Conservation (phyloP, 257 asterid species). For the Solanum bulbocastanum region DNA sequence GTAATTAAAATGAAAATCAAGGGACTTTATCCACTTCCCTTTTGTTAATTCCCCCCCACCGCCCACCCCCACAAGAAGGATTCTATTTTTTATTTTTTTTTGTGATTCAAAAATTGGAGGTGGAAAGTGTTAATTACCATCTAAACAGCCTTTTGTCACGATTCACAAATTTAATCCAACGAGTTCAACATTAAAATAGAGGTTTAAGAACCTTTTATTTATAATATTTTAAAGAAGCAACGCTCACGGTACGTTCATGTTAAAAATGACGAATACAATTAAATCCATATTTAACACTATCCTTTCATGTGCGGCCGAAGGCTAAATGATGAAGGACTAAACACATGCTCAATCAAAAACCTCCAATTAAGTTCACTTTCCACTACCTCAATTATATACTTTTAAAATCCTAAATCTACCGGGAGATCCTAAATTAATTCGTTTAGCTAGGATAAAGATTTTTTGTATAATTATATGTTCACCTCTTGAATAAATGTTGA, state of each 20-base stretch:
- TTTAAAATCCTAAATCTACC: too few species aligned
- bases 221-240: not conserved
- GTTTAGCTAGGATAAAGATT: too few species aligned
- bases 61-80: too few species aligned
- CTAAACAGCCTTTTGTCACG: not conserved
- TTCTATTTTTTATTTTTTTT: too few species aligned
- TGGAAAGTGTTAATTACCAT: not conserved
- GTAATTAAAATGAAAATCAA: not conserved
- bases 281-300: not conserved
- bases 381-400: too few species aligned
- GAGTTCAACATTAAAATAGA: not conserved
- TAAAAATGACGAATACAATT: not conserved
- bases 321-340: not conserved
- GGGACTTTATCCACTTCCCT: not conserved
- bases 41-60: too few species aligned
- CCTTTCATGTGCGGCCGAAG: not conserved
- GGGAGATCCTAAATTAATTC: too few species aligned
- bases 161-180: not conserved
- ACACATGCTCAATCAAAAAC: not conserved
- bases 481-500: not conserved
- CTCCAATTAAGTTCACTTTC: not conserved
- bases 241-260: not conserved
- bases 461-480: not conserved
- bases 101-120: too few species aligned
- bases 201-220: not conserved